Evolutionary conservation across 2,329 filamentous ascomycete genomes (phyloP), one percentile per base, ranked within the genome.

Genomic region (Colletotrichum neosansevieriae): DNA sequence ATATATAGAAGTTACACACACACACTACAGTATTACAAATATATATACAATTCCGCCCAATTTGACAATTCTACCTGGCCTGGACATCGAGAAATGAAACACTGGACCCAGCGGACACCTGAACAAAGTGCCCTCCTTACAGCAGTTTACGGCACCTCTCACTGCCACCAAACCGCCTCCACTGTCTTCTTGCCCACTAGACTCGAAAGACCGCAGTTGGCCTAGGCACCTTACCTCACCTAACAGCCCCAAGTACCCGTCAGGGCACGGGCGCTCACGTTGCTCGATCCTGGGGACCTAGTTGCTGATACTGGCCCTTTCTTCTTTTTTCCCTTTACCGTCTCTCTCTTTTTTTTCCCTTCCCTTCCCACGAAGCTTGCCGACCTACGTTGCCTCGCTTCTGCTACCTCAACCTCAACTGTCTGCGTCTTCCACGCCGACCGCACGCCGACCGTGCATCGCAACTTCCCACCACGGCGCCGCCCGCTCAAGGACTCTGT

Each of bases 391-490:
- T 45, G 19, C 40, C 21, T 50, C 32, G 29, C 44, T 10, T 50
- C 32, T 3, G 12, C 57, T 40, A 38, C 17, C 42, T 45, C 19
- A 17, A 57, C 53, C n/a, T 57, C 21, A n/a, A 29, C 57, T 59
- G 24, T 38, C 19, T 29, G 19, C 57, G 10, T 38, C 38, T 15
- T 34, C 29, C 42, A 38, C 29, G 44, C 57, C 34, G 32, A n/a
- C n/a, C n/a, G n/a, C n/a, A n/a, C n/a, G 21, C 21, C 21, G 21
- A 59, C 44, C 32, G 44, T 59, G 44, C 13, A 50, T 59, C 64
- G 60, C 60, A 54, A 58, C n/a, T 58, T 38, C 12, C 44, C 40
- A 53, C 19, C 32, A 53, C 53, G 29, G 53, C 60, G 45, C 38
- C 32, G 60, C 40, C 29, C 51, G 58, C 50, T 29, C 7, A 58